Percentiles rank a stretch among this genome's conserved stretches.
phyloP scores from a whole-genome alignment of 2,329 filamentous ascomycete genomes.

The Aspergillus caelatus region DNA sequence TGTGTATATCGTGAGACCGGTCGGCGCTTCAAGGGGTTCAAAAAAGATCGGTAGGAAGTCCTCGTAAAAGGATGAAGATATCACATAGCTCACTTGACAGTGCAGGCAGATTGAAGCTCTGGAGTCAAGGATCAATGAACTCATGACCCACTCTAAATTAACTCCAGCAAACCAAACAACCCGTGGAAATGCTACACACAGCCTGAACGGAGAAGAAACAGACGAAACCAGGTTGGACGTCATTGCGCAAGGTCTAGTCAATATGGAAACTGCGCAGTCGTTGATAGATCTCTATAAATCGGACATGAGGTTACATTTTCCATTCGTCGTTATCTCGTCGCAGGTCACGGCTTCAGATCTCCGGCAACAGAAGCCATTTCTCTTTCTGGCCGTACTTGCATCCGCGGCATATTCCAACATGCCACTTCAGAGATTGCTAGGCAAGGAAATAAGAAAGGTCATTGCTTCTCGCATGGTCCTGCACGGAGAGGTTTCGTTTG shows the following conservation, averaged over 20 bases:
- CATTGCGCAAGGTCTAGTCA: constrained; percentile 20
- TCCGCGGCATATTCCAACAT: constrained; percentile 37
- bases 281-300: constrained; percentile 36
- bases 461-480: constrained; percentile 36
- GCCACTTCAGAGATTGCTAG: constrained; percentile 36
- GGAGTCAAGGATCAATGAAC: constrained; percentile 27
- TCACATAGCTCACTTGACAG: neutral
- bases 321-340: constrained; percentile 38
- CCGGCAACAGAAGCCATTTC: constrained; percentile 35
- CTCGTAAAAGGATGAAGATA: neutral
- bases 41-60: constrained; percentile 37
- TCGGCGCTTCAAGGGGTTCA: constrained; percentile 37
- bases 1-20: constrained; percentile 40
- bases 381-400: constrained; percentile 38
- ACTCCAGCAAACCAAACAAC: neutral
- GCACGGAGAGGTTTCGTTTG: constrained; percentile 38
- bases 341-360: constrained; percentile 28
- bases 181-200: neutral
- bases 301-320: constrained; percentile 42
- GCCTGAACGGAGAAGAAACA: neutral
- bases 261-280: constrained; percentile 20
- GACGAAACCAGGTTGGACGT: constrained; percentile 14
- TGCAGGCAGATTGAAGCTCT: constrained; percentile 40
- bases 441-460: constrained; percentile 32
- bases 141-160: constrained; percentile 5